These are phyloP conservation scores for Neohortaea acidophila DNA, from an alignment of 495 filamentous ascomycete species.

Conservation along the genomic window DNA sequence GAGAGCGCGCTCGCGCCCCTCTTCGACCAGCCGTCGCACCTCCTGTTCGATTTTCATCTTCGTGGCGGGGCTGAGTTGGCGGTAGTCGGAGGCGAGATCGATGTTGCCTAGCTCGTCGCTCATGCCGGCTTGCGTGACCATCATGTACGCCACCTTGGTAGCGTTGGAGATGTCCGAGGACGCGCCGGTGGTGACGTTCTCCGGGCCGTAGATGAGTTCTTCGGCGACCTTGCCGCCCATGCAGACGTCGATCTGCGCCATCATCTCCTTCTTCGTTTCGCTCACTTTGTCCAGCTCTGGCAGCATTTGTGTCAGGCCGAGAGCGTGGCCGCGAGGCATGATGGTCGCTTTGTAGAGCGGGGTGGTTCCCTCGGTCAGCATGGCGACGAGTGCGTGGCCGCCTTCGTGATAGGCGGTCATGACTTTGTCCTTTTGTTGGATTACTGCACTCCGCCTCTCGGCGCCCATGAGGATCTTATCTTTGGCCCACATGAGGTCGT, in stretches of 20 bases:
- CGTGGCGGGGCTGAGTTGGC: slow-evolving; percentile 68
- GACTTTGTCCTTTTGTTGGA: slow-evolving; percentile 69
- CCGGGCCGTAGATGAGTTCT: slow-evolving; percentile 75
- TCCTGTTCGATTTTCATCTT: slow-evolving; percentile 72
- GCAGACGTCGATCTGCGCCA: slow-evolving; percentile 62
- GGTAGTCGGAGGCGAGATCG: slow-evolving; percentile 63
- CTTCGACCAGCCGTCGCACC: slow-evolving; percentile 71
- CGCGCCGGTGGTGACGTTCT: slow-evolving; percentile 68
- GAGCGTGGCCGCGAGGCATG: slow-evolving; percentile 69
- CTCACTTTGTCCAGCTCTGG: slow-evolving; percentile 85
- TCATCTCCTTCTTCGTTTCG: slow-evolving; percentile 51
- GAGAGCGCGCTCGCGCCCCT: slow-evolving; percentile 57
- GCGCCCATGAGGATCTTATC: slow-evolving; percentile 98
- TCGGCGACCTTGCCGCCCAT: slow-evolving; percentile 93
- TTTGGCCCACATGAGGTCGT: slow-evolving; percentile 92
- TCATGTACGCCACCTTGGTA: slow-evolving; percentile 61
- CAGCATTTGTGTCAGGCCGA: slow-evolving; percentile 72
- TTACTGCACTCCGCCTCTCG: slow-evolving; percentile 72
- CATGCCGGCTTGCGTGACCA: slow-evolving; percentile 82
- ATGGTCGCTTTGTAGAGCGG: slow-evolving; percentile 94
- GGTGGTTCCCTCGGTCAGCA: slow-evolving; percentile 55
- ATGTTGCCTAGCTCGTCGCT: slow-evolving; percentile 78
- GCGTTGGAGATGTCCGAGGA: slow-evolving; percentile 56
- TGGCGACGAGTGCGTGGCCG: slow-evolving; percentile 78
- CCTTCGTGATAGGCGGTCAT: slow-evolving; percentile 97